Conservation (phyloP, 108 stramenopile genomes). For the Asterionellopsis glacialis region DNA sequence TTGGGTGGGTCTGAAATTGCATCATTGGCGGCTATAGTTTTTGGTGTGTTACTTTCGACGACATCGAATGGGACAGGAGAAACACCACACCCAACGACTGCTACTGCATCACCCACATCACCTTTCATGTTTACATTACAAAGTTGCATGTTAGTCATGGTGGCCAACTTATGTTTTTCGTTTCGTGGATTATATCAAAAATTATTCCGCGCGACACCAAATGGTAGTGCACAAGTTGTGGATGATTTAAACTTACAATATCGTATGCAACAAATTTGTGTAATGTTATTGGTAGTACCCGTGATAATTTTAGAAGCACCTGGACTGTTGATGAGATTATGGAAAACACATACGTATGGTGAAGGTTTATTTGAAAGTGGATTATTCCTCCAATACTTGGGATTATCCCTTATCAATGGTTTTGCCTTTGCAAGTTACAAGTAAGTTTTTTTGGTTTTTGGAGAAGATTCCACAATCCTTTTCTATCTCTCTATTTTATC, state of each 20-base stretch:
- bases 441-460: conserved; percentile 23
- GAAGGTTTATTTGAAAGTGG: not conserved
- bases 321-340: conserved; percentile 1
- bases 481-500: too few relatives aligned
- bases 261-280: conserved; percentile 79
- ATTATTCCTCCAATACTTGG: conserved; percentile 11
- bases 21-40: conserved; percentile 51
- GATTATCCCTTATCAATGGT: conserved; percentile 57
- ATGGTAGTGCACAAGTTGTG: conserved; percentile 29
- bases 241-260: conserved; percentile 76
- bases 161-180: conserved; percentile 76
- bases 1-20: conserved; percentile 39
- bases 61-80: not conserved
- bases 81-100: not conserved
- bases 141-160: conserved; percentile 53
- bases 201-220: conserved; percentile 54
- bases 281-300: conserved; percentile 24
- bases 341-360: not conserved
- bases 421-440: conserved; percentile 76
- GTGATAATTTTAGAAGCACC: conserved; percentile 26
- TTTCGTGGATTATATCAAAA: conserved; percentile 85
- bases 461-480: too few relatives aligned
- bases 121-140: conserved; percentile 15
- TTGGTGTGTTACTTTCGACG: conserved; percentile 65
- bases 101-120: not conserved